Percentiles rank a stretch among this genome's conserved stretches.
phyloP scores from a whole-genome alignment of 331 rosid genomes.

The Spiraea crenata region DNA sequence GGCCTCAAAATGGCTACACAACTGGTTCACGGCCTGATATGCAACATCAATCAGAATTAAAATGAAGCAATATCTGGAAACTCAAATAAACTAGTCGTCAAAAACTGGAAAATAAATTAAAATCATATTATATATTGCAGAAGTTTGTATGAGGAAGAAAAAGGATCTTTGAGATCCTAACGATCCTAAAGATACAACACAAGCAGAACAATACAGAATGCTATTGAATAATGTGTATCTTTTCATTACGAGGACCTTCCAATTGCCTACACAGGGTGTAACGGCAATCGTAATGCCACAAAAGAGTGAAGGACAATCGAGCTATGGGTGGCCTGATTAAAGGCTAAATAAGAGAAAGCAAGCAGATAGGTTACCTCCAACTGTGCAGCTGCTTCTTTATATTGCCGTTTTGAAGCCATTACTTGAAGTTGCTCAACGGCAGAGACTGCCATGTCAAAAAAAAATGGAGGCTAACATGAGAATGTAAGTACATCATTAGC shows the following conservation, averaged over 20 bases:
- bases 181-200: neutral
- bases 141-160: neutral
- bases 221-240: neutral
- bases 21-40: slow-evolving; percentile 94
- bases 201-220: neutral
- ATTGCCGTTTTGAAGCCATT: slow-evolving; percentile 97
- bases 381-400: slow-evolving; percentile 96
- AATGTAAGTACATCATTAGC: neutral
- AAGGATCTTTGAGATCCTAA: too few relatives aligned
- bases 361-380: slow-evolving; percentile 63
- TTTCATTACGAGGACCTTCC: neutral
- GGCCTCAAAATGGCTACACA: slow-evolving; percentile 97
- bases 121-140: neutral
- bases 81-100: neutral
- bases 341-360: neutral
- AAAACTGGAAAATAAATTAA: neutral
- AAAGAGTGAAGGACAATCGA: neutral
- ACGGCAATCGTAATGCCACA: neutral
- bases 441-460: slow-evolving; percentile 69
- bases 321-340: neutral
- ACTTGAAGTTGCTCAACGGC: slow-evolving; percentile 99
- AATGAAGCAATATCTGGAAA: neutral
- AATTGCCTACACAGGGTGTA: neutral
- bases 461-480: slow-evolving; percentile 14
- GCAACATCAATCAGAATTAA: slow-evolving; percentile 29